Conservation (phyloP, 352 stramenopile species). For the Phytopythium chamaehyphon region DNA sequence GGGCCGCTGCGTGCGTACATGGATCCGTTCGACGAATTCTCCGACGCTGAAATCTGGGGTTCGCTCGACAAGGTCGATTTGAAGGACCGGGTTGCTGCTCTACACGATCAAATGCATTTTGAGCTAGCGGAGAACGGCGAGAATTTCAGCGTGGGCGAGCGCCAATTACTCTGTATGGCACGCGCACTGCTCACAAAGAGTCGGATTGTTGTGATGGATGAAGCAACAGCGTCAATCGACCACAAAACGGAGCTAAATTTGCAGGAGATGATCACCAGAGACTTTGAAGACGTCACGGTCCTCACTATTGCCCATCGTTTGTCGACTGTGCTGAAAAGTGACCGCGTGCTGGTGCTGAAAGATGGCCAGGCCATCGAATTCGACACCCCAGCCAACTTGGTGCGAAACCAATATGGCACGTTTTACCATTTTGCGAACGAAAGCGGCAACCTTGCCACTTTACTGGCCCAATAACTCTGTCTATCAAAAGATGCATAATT, state of each 20-base stretch:
- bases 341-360: conserved; percentile 85
- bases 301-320: conserved; percentile 93
- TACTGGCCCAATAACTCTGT: too few relatives aligned
- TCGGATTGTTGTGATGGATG: conserved; percentile 92
- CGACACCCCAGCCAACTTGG: conserved; percentile 46
- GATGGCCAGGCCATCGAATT: conserved; percentile 82
- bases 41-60: conserved; percentile 54
- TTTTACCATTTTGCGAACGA: conserved; percentile 14
- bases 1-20: conserved; percentile 84
- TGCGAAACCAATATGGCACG: conserved; percentile 13
- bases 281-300: conserved; percentile 87
- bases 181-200: conserved; percentile 84
- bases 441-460: conserved; percentile 13
- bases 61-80: conserved; percentile 58
- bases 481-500: too few relatives aligned
- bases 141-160: conserved; percentile 61
- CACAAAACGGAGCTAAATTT: conserved; percentile 54
- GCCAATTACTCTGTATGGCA: conserved; percentile 91
- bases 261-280: conserved; percentile 57
- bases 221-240: conserved; percentile 85
- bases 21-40: conserved; percentile 80
- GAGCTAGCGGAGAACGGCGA: conserved; percentile 46
- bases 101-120: conserved; percentile 7
- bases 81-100: conserved; percentile 13
- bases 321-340: conserved; percentile 86